Evolutionary conservation across 108 stramenopile genomes (phyloP), one percentile per base, ranked within the genome.

Genomic region (Conticribra weissflogii): DNA sequence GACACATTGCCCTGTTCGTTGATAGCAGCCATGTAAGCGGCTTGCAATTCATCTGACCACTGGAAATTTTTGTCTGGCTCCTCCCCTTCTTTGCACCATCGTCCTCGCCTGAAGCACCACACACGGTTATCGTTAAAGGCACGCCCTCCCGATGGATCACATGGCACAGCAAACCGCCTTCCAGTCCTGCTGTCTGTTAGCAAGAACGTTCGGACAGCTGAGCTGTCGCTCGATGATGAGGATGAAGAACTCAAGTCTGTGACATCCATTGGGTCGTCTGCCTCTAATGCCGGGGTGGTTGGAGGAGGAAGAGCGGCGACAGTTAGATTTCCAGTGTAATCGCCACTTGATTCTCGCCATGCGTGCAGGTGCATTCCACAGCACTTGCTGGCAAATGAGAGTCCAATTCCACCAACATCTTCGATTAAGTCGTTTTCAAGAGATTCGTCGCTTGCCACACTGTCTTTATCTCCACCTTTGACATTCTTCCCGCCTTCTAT

Each of bases 41-140:
- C 59, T 54, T 95, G 94, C 22, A 95, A 62, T 16, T 88, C 88
- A n/a, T 85, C 85, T 0, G 82, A 89, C 94, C 94, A 95, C 32
- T 83, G 81, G 69, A 90, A 95, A 66, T 88, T 89, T 2, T 74
- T 57, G 75, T 95, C 94, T 3, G 94, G 94, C 19, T 67, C 57
- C 74, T 95, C 94, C 9, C 79, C 86, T n/a, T 74, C 59, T 44
- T 65, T 59, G 49, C 94, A 95, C 64, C 87, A 95, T 36, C 94
- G 72, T 8, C 94, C 94, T 50, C 94, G 49, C 50, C 94, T 74
- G 72, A 91, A 95, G 74, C 94, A 95, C 94, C 94, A 95, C 12
- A 80, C 76, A 12, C 94, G 83, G 54, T 72, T 71, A 44, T 95
- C 94, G 54, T 92, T 90, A 64, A 95, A 95, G 9, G 78, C 64